Evolutionary conservation across 31 red algal genomes (phyloP).

Genomic region (Porphyra umbilicalis): DNA sequence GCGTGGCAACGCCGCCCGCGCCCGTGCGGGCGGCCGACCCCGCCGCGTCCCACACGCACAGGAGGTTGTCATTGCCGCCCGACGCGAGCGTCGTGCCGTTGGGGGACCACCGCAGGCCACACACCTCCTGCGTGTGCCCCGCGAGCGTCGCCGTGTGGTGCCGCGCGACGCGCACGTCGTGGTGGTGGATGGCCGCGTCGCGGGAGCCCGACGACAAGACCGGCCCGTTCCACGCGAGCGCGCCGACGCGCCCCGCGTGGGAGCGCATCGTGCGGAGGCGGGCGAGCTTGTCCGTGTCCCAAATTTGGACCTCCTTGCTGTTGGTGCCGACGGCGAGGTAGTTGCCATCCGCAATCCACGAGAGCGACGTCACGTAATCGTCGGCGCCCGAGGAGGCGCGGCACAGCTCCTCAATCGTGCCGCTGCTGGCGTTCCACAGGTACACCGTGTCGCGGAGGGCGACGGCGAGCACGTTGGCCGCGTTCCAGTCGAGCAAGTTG

Average conservation of each 20-base stretch:
- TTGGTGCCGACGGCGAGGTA: constrained; percentile 91
- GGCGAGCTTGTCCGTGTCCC: constrained; percentile 62
- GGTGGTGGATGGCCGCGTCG: constrained; percentile 79
- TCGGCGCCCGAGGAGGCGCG: constrained; percentile 21
- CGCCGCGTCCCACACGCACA: constrained; percentile 77
- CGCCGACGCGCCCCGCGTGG: constrained; percentile 72
- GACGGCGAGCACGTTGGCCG: constrained; percentile 76
- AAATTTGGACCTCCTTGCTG: constrained; percentile 72
- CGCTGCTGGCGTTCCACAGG: constrained; percentile 83
- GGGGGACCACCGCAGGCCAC: constrained; percentile 87
- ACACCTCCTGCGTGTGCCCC: constrained; percentile 91
- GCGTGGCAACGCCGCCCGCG: constrained; percentile 18
- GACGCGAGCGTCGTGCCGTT: constrained; percentile 86
- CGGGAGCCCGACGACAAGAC: constrained; percentile 77
- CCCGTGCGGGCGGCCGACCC: neutral
- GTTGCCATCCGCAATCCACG: constrained; percentile 77
- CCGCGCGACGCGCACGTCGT: constrained; percentile 72
- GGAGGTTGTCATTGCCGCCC: constrained; percentile 91
- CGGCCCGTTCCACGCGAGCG: constrained; percentile 92
- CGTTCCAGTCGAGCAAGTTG: constrained; percentile 88
- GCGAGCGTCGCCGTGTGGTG: constrained; percentile 70
- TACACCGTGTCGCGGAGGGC: constrained; percentile 84
- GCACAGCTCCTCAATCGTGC: constrained; percentile 83
- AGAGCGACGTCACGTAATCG: constrained; percentile 81
- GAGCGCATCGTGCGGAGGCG: constrained; percentile 69